These are phyloP conservation scores for Paracoccidioides lutzii DNA, from an alignment of 2,329 filamentous ascomycete species.

Conservation along the genomic window DNA sequence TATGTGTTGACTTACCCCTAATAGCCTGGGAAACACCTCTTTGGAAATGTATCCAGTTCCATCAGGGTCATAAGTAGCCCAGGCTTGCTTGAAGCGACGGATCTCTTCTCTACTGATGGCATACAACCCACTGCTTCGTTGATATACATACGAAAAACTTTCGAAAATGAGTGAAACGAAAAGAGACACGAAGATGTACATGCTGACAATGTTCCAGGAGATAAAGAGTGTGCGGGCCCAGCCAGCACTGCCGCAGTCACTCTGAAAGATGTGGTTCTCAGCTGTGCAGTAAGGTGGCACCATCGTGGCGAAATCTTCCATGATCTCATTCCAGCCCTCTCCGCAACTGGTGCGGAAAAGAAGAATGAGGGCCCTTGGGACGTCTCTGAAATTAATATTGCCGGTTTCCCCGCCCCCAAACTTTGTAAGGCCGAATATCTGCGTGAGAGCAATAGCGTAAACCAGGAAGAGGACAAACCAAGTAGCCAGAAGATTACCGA, in stretches of 20 bases:
- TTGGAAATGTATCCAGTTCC: slow-evolving; percentile 86
- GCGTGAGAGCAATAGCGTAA: slow-evolving; percentile 90
- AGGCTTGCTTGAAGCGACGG: slow-evolving; percentile 92
- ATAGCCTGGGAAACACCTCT: slow-evolving; percentile 72
- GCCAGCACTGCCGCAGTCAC: slow-evolving; percentile 79
- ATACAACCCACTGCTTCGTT: slow-evolving; percentile 83
- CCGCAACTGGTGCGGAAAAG: slow-evolving; percentile 88
- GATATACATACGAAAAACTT: slow-evolving; percentile 98
- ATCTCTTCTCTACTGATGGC: slow-evolving; percentile 88
- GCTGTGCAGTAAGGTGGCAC: slow-evolving; percentile 69
- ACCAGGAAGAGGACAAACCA: slow-evolving; percentile 97
- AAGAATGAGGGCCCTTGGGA: slow-evolving; percentile 84
- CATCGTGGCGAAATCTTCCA: slow-evolving; percentile 86
- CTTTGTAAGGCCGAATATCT: slow-evolving; percentile 86
- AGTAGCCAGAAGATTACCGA: slow-evolving; percentile 82
- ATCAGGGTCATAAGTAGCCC: slow-evolving; percentile 86
- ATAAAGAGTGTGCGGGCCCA: slow-evolving; percentile 90
- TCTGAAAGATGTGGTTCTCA: slow-evolving; percentile 59
- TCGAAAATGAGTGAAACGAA: slow-evolving; percentile 99
- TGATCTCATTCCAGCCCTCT: slow-evolving; percentile 91
- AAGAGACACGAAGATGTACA: slow-evolving; percentile 98
- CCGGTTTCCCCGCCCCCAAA: slow-evolving; percentile 60
- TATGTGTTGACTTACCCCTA: slow-evolving; percentile 47
- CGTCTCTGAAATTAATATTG: slow-evolving; percentile 84
- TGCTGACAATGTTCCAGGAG: slow-evolving; percentile 97